A percentile compares a stretch with the other conserved stretches of the same genome.
Conservation (phyloP, 257 asterid genomes). For the Verbascum thapsus region DNA sequence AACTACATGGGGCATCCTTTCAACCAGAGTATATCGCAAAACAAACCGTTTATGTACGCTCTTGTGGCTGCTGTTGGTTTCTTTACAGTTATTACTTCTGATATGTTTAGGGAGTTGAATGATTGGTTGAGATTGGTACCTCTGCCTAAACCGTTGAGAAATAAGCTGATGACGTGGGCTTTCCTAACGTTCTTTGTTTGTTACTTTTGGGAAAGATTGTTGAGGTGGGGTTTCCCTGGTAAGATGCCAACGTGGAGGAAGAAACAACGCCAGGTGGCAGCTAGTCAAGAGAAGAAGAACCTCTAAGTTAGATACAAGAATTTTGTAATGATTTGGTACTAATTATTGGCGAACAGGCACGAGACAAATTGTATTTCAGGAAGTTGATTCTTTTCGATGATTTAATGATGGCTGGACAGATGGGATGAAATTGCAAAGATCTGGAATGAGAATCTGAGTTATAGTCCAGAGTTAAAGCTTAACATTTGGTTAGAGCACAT, state of each 20-base stretch:
- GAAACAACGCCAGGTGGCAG: conserved; percentile 63
- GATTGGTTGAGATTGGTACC: conserved; percentile 88
- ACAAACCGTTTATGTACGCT: conserved; percentile 70
- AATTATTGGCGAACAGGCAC: no score
- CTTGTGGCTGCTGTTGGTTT: conserved; percentile 76
- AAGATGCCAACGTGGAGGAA: conserved; percentile 80
- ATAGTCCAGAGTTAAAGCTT: no score
- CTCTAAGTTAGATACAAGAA: no score
- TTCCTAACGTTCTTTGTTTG: conserved; percentile 58
- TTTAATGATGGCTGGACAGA: no score
- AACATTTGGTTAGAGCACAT: no score
- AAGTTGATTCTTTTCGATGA: no score
- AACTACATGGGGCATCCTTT: conserved; percentile 99
- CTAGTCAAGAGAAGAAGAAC: conserved; percentile 19
- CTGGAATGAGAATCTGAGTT: no score
- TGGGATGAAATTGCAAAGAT: no score
- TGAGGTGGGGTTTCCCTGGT: conserved; percentile 87
- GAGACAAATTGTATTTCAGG: no score
- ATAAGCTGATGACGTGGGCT: conserved; percentile 84
- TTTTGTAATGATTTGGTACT: no score
- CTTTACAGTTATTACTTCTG: conserved; percentile 82
- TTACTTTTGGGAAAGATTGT: conserved; percentile 67
- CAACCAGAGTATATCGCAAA: conserved; percentile 89
- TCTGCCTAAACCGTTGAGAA: conserved; percentile 72
- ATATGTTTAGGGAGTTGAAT: conserved; percentile 76